A percentile compares a stretch with the other conserved stretches of the same genome.
These are phyloP conservation scores for Dendrobium huoshanense DNA, from an alignment of 106 monocot genomes.

Conservation along the genomic window DNA sequence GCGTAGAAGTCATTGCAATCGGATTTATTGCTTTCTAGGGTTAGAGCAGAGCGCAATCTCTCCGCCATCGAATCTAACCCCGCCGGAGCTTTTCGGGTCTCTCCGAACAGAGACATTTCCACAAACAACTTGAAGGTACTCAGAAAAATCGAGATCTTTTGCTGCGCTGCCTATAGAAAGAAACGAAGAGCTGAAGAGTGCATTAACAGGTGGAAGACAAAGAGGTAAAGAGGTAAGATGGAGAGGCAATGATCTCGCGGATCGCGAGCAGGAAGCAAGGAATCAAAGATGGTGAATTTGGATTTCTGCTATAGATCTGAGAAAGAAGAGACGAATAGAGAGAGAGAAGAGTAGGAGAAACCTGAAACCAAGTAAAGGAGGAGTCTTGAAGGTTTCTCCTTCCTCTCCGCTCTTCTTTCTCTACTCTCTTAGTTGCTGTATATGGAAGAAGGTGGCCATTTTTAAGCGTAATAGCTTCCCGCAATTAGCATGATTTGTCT, in stretches of 20 bases:
- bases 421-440: too few relatives aligned
- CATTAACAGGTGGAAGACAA: neutral
- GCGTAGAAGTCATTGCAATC: neutral
- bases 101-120: slow-evolving; percentile 2
- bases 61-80: neutral
- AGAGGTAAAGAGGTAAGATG: neutral
- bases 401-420: neutral
- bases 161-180: neutral
- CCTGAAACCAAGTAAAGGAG: neutral
- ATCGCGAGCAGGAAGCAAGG: neutral
- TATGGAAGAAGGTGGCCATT: neutral
- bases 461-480: neutral
- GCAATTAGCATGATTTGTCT: neutral
- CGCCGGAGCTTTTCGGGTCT: neutral
- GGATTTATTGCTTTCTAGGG: slow-evolving; percentile 1
- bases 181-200: neutral
- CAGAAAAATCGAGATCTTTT: neutral
- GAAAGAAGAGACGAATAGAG: neutral
- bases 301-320: neutral
- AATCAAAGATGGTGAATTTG: neutral
- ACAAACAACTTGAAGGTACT: neutral
- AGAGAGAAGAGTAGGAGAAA: neutral
- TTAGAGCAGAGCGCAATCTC: neutral
- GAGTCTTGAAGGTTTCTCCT: neutral
- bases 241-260: neutral